Evolutionary conservation across 108 stramenopile species (phyloP), one percentile per base, ranked within the genome.

Genomic region (Nitzschia inconspicua): DNA sequence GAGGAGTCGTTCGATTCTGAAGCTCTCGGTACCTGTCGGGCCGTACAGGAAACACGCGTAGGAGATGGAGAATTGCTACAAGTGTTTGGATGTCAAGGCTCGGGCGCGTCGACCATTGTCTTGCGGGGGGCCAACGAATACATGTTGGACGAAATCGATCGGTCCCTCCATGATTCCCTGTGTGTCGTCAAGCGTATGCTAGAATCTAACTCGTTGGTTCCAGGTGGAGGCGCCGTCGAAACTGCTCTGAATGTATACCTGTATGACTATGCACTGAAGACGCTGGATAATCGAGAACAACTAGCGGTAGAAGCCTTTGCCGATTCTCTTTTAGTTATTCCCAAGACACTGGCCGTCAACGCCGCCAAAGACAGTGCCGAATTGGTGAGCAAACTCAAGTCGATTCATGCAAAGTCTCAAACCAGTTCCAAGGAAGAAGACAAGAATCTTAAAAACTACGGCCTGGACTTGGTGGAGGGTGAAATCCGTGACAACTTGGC

Each of bases 61-160:
- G 99, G 99, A 0, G 99, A 99, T 65, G 96, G 96, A 9, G 99
- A 99, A 82, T 85, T 99, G 80, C 60, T 99, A 48, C 98, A 98
- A 66, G 83, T 98, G 51, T 88, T 91, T 62, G 98, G 95, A 39
- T 92, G 82, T 56, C 71, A 73, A 47, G 93, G 93, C 4, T 60
- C 49, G 51, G 88, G 89, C 7, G 95, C 97, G 7, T 93, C 95
- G 39, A 98, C 97, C 1, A 89, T 99, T 49, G 94, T 99, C 29
- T 79, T 99, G 44, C 85, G 99, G 14, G 99, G 99, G 24, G 98
- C 99, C 42, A 99, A 99, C 77, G 98, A 98, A 52, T 99, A 94
- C 86, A 94, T 97, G 92, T 78, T 99, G 41, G 99, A 99, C 73
- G 99, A 99, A 74, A 96, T 98, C 93, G 97, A 99, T 65, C 85